A percentile compares a stretch with the other conserved stretches of the same genome.
These are phyloP conservation scores for Fraxinus greggii DNA, from an alignment of 305 asterid genomes.

Conservation along the genomic window DNA sequence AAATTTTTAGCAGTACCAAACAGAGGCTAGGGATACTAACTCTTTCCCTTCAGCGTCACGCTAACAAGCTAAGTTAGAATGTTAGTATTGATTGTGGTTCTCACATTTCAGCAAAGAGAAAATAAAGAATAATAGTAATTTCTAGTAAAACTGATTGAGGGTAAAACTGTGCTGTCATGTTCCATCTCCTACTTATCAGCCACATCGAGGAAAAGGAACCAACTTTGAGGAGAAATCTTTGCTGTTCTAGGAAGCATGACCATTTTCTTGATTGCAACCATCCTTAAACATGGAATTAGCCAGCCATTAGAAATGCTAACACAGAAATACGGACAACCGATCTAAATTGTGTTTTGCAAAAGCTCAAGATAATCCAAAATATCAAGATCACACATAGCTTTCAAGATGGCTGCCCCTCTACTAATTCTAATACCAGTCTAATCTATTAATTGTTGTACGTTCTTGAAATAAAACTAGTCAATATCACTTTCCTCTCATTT, in stretches of 20 bases:
- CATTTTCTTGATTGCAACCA: conserved; percentile 1
- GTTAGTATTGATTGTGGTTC: background rate
- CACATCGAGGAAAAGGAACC: background rate
- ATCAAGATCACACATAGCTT: background rate
- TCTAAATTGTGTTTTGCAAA: background rate
- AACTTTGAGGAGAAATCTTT: conserved; percentile 14
- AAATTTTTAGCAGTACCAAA: no score
- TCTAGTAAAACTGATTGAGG: background rate
- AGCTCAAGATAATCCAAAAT: background rate
- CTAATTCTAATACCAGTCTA: background rate
- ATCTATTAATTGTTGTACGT: background rate
- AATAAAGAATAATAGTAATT: background rate
- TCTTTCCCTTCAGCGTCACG: conserved; percentile 9
- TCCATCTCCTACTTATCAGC: conserved; percentile 1
- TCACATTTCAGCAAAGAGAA: background rate
- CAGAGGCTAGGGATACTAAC: background rate
- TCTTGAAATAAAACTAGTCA: background rate
- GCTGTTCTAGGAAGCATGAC: conserved; percentile 9
- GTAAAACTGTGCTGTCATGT: background rate
- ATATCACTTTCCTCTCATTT: background rate
- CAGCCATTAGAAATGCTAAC: conserved; percentile 3
- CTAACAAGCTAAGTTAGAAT: conserved; percentile 2
- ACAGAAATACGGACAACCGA: background rate
- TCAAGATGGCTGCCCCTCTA: background rate
- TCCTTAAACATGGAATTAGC: background rate